Evolutionary conservation across 2,329 filamentous ascomycete genomes (phyloP).

Genomic region (Microcera coccophila): DNA sequence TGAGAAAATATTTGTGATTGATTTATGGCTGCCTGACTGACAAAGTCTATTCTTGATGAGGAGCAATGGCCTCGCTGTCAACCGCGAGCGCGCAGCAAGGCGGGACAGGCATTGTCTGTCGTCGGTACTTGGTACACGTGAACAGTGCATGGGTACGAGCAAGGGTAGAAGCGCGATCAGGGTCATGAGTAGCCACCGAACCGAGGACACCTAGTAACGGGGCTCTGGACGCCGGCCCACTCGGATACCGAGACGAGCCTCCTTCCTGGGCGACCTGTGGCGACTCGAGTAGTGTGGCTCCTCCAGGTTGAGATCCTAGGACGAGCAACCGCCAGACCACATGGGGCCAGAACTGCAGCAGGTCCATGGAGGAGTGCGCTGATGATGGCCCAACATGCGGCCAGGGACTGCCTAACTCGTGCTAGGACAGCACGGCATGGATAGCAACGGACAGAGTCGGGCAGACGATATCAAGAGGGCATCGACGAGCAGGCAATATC

Average conservation of each 20-base stretch:
- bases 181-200: too few relatives aligned
- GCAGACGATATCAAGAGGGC: not conserved
- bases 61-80: too few relatives aligned
- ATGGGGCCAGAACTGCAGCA: conserved; percentile 2
- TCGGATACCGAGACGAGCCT: not conserved
- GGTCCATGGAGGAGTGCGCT: not conserved
- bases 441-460: conserved; percentile 1
- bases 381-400: conserved; percentile 1
- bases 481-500: conserved; percentile 16
- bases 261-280: not conserved
- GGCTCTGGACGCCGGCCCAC: not conserved
- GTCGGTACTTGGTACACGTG: too few relatives aligned
- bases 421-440: conserved; percentile 13
- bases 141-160: not conserved
- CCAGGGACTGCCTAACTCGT: not conserved
- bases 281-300: too few relatives aligned
- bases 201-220: too few relatives aligned
- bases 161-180: too few relatives aligned
- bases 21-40: too few relatives aligned
- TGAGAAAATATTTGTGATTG: too few relatives aligned
- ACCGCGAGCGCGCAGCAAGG: too few relatives aligned
- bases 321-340: not conserved
- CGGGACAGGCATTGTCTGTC: too few relatives aligned
- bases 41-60: too few relatives aligned
- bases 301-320: not conserved